Evolutionary conservation across 768 basidiomycete genomes (phyloP), one percentile per base, ranked within the genome.

Genomic region (Trametes elegans): DNA sequence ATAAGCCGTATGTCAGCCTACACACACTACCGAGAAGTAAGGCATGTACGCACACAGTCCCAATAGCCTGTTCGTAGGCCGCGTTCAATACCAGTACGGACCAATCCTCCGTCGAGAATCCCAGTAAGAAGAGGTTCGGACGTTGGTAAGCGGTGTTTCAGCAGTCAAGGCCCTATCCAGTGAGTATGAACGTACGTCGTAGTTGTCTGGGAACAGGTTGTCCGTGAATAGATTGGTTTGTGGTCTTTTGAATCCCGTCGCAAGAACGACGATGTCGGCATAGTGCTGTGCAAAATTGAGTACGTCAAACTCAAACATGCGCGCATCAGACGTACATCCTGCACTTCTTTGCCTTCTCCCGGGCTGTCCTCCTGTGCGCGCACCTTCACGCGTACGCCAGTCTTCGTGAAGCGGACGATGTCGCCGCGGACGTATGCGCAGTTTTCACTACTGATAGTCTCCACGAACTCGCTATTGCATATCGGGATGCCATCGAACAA

Each of bases 51-150:
- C 50, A 70, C 69, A 69, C 67, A 48, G 64, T 69, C 13, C 76
- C 79, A 41, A 81, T 79, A 2, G 75, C 78, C 57, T 77, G 78
- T 58, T 71, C 63, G 57, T 80, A 81, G 10, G 77, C 62, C 7
- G 78, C 78, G 60, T 82, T 83, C 5, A 79, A 81, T 65, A 75
- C 64, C 26, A 81, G 66, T 1, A 81, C 63, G 2, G 74, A 74
- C 78, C 79, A 81, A 63, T 82, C 79, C 60, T 79, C 77, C 0
- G 76, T 76, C 19, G 74, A 71, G 68, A 83, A 82, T 62, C 79
- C 81, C 56, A 81, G 80, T 13, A 81, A 69, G 57, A 82, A 82
- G 43, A 81, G 57, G 48, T 79, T 71, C n/a, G 80, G 80, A 19
- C 78, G 70, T 70, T 76, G 57, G 23, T n/a, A n/a, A 10, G 16